Evolutionary conservation across 208 protist species (phyloP).

Genomic region (Leishmania amazonensis): DNA sequence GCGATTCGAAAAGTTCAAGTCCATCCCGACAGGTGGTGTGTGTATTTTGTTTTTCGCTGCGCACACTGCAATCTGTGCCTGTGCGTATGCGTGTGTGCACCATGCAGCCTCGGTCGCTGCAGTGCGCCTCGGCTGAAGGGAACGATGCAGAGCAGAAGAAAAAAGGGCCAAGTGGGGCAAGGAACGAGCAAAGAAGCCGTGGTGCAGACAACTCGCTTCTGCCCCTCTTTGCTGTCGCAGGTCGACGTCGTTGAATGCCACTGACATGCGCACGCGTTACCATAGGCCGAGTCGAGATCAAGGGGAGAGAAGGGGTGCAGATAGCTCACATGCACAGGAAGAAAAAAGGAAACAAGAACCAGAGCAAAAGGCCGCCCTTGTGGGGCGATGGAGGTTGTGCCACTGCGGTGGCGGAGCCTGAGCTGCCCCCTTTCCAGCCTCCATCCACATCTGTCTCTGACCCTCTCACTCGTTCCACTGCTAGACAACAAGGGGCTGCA

Average conservation of each 20-base stretch:
- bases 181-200: not conserved
- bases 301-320: not conserved
- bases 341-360: not conserved
- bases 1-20: conserved; percentile 70
- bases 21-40: conserved; percentile 36
- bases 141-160: not conserved
- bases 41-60: not conserved
- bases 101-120: not conserved
- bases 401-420: not conserved
- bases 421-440: not conserved
- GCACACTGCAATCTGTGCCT: not conserved
- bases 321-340: not conserved
- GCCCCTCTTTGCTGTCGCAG: not conserved
- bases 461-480: not conserved
- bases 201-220: not conserved
- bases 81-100: not conserved
- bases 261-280: not conserved
- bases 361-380: not conserved
- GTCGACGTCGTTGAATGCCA: not conserved
- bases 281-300: not conserved
- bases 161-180: not conserved
- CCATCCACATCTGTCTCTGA: not conserved
- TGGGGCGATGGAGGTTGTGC: not conserved
- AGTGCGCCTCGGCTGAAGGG: not conserved
- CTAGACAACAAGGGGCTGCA: not conserved